phyloP scores from a whole-genome alignment of 208 protist species.

The Wallacemonas rigidus region DNA sequence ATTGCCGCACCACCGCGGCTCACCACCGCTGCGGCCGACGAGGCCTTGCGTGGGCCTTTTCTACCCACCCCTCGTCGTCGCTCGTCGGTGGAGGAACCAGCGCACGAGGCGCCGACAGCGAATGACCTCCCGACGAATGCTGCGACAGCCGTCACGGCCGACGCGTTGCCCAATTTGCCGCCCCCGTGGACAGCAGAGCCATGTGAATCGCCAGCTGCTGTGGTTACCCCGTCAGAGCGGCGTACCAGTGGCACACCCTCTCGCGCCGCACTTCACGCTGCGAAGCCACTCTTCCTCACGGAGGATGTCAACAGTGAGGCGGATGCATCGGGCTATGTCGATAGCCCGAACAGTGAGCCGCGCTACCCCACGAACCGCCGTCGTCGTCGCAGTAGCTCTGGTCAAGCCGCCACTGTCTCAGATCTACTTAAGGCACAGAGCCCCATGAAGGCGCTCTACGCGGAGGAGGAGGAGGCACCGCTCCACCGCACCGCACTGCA shows the following conservation, averaged over 20 bases:
- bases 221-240: neutral
- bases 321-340: neutral
- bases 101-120: too few species aligned
- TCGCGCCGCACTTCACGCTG: neutral
- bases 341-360: neutral
- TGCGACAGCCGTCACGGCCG: neutral
- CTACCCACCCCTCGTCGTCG: conserved; percentile 7
- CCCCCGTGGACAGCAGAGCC: neutral
- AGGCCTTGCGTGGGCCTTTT: neutral
- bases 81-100: neutral
- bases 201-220: neutral
- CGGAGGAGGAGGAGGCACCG: conserved; percentile 2
- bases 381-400: conserved; percentile 2
- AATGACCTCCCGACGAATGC: too few species aligned
- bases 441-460: neutral
- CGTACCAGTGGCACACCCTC: neutral
- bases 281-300: neutral
- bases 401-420: neutral
- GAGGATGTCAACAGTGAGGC: neutral
- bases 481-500: conserved; percentile 11
- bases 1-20: neutral
- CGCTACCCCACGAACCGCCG: conserved; percentile 15
- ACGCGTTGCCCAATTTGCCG: neutral
- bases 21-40: neutral
- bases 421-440: conserved; percentile 7